A percentile compares a stretch with the other conserved stretches of the same genome.
Conservation (phyloP, 176 grass and related monocot species). For the Juncus inflexus region DNA sequence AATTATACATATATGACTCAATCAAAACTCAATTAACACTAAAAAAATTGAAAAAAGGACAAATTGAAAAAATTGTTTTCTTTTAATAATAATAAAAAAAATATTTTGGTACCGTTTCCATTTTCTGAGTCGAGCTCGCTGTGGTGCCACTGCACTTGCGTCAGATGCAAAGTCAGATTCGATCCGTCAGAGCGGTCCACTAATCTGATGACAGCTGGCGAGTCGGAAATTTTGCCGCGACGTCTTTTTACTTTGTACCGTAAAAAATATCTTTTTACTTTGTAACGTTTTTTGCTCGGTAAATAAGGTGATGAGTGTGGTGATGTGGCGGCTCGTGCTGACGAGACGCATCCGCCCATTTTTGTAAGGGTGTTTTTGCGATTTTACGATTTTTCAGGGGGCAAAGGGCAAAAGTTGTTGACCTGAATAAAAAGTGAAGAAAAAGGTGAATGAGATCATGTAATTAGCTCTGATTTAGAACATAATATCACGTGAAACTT, state of each 20-base stretch:
- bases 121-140: constrained; percentile 65
- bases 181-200: constrained; percentile 51
- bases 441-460: not conserved
- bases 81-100: no score
- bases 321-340: constrained; percentile 7
- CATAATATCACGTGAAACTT: not conserved
- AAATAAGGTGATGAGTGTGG: not conserved
- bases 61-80: no score
- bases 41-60: not conserved
- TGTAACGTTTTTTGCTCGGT: constrained; percentile 13
- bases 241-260: constrained; percentile 36
- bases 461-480: constrained; percentile 1
- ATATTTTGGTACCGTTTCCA: constrained; percentile 54
- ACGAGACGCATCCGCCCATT: constrained; percentile 26
- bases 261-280: constrained; percentile 18
- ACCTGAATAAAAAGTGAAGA: not conserved
- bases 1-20: not conserved
- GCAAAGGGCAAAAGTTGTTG: not conserved
- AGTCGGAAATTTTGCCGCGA: constrained; percentile 57
- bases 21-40: not conserved
- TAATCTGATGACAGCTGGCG: constrained; percentile 32
- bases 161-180: constrained; percentile 77
- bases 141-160: constrained; percentile 87
- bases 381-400: constrained; percentile 5
- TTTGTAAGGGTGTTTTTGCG: not conserved